Conservation (phyloP, 1,284 basidiomycete genomes). For the Lignosus rhinocerotis region DNA sequence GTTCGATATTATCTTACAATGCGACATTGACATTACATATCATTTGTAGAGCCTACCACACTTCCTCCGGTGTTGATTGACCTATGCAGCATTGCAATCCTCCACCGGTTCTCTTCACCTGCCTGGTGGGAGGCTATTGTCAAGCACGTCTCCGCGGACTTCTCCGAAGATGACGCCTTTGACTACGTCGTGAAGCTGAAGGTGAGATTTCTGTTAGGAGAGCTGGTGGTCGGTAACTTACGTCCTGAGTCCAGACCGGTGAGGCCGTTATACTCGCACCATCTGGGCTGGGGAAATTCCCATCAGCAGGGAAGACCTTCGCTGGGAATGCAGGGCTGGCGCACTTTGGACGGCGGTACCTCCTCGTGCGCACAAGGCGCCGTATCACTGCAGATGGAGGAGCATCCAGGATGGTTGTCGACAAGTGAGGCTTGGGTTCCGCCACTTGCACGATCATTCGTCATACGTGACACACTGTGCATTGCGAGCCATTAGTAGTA, state of each 20-base stretch:
- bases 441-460: too few relatives aligned
- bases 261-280: slow-evolving; percentile 66
- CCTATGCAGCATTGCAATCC: slow-evolving; percentile 60
- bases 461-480: too few relatives aligned
- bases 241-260: slow-evolving; percentile 48
- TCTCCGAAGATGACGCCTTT: slow-evolving; percentile 58
- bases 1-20: not conserved
- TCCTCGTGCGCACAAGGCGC: slow-evolving; percentile 58
- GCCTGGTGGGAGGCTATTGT: slow-evolving; percentile 71
- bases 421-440: slow-evolving; percentile 4
- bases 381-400: slow-evolving; percentile 66
- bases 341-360: slow-evolving; percentile 54
- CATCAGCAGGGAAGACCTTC: not conserved
- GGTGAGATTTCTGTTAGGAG: slow-evolving; percentile 39
- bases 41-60: slow-evolving; percentile 64
- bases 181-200: slow-evolving; percentile 64
- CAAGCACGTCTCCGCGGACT: slow-evolving; percentile 65
- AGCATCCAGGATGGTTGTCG: slow-evolving; percentile 54
- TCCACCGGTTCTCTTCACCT: slow-evolving; percentile 74
- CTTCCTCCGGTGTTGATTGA: slow-evolving; percentile 69
- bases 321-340: slow-evolving; percentile 4
- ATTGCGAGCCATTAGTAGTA: too few relatives aligned
- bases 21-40: not conserved
- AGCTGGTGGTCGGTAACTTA: not conserved
- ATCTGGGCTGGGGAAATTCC: slow-evolving; percentile 49